Evolutionary conservation across 2,329 filamentous ascomycete species (phyloP), one percentile per base, ranked within the genome.

Genomic region (Cadophora luteo-olivacea): DNA sequence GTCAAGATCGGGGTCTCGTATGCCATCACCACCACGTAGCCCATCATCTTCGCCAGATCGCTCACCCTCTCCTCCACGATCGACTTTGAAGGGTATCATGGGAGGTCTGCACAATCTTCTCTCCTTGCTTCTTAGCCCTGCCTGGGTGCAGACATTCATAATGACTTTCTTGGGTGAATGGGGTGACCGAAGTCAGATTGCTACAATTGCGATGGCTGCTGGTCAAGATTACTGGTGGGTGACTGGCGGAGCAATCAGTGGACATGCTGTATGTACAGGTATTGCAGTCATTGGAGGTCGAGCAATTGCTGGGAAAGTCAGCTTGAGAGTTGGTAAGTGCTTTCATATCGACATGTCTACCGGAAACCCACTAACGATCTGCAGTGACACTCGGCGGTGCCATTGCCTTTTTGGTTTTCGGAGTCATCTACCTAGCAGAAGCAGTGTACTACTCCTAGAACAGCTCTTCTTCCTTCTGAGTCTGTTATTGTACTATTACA

Each of bases 201-300:
- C 96, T 25, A 99, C 96, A 0, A 97, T 99, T 78, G 96, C 96
- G 65, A 99, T 99, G 96, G 96, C 96, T 61, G 95, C 96, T 41
- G 96, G 96, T 24, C 93, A 97, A 80, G 96, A 99, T 79, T 99
- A 98, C 80, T 98, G 95, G 95, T 97, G 94, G 92, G 96, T 99
- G 45, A 97, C 94, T 4, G 84, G 94, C 58, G 96, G 96, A 68
- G 95, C 96, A 1, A 88, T 96, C 45, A 85, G 88, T 58, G 96
- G 96, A 11, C 96, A 99, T 80, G 91, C 88, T 57, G 88, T 95
- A 72, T 99, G 96, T 83, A 98, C 96, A 7, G 91, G 92, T 58
- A 90, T 93, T 25, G 96, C 96, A 52, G 96, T 99, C 49, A 86
- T 99, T 69, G 96, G 96, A 54, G 96, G 96, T 12, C 87, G 93